A percentile compares a stretch with the other conserved stretches of the same genome.
Evolutionary conservation across 192 early-diverging fungal genomes (phyloP).

Genomic region (Linnemannia zychae): DNA sequence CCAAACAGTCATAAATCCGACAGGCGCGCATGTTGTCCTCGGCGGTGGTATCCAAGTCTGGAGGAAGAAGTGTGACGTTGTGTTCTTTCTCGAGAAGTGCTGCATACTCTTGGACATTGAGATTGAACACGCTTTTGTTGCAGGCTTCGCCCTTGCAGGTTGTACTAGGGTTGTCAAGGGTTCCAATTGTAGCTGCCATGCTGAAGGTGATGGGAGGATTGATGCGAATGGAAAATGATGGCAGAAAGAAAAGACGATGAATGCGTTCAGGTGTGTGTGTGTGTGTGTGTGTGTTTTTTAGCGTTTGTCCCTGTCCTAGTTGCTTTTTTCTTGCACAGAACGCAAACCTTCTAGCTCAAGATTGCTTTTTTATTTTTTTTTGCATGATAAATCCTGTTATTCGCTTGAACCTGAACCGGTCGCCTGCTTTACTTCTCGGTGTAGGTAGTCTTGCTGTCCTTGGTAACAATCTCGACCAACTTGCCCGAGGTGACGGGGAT

Average conservation of each 20-base stretch:
- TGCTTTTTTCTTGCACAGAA: too few relatives aligned
- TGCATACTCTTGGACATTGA: conserved; percentile 10
- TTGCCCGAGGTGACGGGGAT: conserved; percentile 68
- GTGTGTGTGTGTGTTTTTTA: too few relatives aligned
- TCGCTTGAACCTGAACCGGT: neutral
- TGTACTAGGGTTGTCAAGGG: too few relatives aligned
- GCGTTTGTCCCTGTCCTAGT: too few relatives aligned
- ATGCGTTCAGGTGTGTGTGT: too few relatives aligned
- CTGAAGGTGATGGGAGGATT: neutral
- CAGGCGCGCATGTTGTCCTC: conserved; percentile 9
- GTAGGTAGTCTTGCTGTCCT: conserved; percentile 70
- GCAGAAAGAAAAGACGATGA: too few relatives aligned
- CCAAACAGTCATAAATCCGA: conserved; percentile 4
- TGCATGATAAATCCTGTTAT: neutral
- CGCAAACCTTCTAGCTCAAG: too few relatives aligned
- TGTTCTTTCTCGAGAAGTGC: neutral
- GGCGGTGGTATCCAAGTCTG: conserved; percentile 7
- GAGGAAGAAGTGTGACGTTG: neutral
- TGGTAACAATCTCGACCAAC: conserved; percentile 73
- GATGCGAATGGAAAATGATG: neutral
- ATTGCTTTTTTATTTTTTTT: neutral
- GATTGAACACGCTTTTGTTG: neutral
- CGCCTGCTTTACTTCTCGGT: conserved; percentile 48
- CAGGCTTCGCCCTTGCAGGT: neutral
- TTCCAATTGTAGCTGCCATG: neutral